phyloP scores from a whole-genome alignment of 2,329 filamentous ascomycete species.

The Arthrobotrys pseudoclavata region DNA sequence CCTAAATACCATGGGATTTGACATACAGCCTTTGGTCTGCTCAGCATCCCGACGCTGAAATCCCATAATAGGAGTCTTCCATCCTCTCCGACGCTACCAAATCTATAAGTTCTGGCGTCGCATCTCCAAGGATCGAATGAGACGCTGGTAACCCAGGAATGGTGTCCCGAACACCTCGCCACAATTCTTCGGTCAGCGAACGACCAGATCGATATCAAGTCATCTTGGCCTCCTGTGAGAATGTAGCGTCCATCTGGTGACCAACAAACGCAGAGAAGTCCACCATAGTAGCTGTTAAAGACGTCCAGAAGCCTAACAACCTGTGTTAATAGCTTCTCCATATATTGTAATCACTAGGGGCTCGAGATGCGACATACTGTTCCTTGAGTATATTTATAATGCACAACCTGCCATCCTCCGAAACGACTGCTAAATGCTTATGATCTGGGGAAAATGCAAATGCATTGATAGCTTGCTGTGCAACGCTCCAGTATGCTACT shows the following conservation, averaged over 20 bases:
- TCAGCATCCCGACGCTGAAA: conserved; percentile 96
- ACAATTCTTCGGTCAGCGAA: conserved; percentile 85
- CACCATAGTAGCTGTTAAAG: conserved; percentile 93
- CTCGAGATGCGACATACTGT: conserved; percentile 72
- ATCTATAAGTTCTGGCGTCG: conserved; percentile 93
- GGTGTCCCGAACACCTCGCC: conserved; percentile 92
- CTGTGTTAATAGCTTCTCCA: not conserved
- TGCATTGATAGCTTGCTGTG: conserved; percentile 88
- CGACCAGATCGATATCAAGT: conserved; percentile 96
- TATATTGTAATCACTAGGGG: not conserved
- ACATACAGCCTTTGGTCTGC: conserved; percentile 85
- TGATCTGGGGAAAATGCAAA: conserved; percentile 94
- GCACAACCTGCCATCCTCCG: conserved; percentile 88
- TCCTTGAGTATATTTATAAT: conserved; percentile 94
- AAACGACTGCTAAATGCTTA: conserved; percentile 86
- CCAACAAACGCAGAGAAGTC: conserved; percentile 94
- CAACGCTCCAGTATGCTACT: conserved; percentile 90
- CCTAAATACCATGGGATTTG: conserved; percentile 65
- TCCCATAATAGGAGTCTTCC: conserved; percentile 93
- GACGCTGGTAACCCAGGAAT: conserved; percentile 93
- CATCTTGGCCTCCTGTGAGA: conserved; percentile 93
- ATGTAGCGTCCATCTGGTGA: conserved; percentile 97
- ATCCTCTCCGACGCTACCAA: conserved; percentile 96
- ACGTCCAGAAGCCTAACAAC: conserved; percentile 80
- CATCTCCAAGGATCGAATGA: conserved; percentile 98